Base-by-base conservation (phyloP, 495 filamentous ascomycete species). In the Glutinoglossum americanum region DNA sequence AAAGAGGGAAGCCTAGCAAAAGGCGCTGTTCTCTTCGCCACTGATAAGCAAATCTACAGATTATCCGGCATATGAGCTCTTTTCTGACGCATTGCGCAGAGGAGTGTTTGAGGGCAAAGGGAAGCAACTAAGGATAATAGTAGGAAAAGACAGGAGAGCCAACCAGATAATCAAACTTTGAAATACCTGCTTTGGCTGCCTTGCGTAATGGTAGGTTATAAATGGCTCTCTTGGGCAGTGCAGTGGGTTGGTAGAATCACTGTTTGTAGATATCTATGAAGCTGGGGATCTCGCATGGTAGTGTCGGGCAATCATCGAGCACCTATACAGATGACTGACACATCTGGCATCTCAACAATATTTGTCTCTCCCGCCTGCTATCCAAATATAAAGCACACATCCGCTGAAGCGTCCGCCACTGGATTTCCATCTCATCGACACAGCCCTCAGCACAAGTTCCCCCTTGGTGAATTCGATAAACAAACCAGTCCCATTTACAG, bases 51-150 rank as follows among this genome's bases (percentile, higher is more conserved):
- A 41, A 8, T 41, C 39, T 7, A 11, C 60, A 80, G 77, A 83
- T 66, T 83, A 81, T 62, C 79, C 80, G 33, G 76, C 76, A 10
- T 81, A 83, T 64, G 80, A 93, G 66, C 73, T 93, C 17, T 90
- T 79, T 68, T 78, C 77, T n/a, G 78, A 84, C 27, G 73, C 70
- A 11, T 64, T 93, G 58, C 76, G 85, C 57, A 59, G 67, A 13
- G 86, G 86, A 6, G 71, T 79, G 7, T 83, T 89, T 63, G 67
- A 66, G 49, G 68, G 68, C 13, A 70, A 74, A 55, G 70, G 70
- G 6, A 68, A 66, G 56, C 85, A 90, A 67, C 70, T 93, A 59
- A 74, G 84, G 55, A 64, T 93, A 51, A 73, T 88, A 17, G 77
- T 90, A n/a, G 76, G 79, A 58, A 75, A 75, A 65, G 76, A 82